Percentiles rank a stretch among this genome's conserved stretches.
Conservation (phyloP, 2,329 filamentous ascomycete genomes). For the Phyllosticta citribraziliensis region DNA sequence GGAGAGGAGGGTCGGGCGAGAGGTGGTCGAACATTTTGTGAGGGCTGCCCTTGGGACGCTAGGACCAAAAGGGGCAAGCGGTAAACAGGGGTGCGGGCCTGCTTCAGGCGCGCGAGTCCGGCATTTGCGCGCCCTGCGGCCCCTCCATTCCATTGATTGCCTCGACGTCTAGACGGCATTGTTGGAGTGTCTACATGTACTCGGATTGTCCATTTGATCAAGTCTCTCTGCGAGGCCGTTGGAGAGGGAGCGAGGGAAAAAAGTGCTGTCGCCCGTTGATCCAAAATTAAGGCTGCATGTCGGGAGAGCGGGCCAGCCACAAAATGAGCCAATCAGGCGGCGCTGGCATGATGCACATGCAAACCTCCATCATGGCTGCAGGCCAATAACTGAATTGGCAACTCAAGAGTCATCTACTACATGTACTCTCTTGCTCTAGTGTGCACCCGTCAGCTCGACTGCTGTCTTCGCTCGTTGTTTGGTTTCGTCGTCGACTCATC, state of each 20-base stretch:
- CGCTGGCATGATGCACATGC: not conserved
- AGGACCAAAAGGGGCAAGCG: not conserved
- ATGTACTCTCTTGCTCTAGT: too few species aligned
- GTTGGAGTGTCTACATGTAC: not conserved
- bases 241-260: not conserved
- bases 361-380: not conserved
- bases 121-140: not conserved
- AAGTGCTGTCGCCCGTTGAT: not conserved
- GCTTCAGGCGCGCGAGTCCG: not conserved
- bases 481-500: not conserved
- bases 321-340: not conserved
- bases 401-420: not conserved
- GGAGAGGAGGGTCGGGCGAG: slow-evolving; percentile 19
- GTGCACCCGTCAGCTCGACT: too few species aligned
- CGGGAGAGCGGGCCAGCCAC: not conserved
- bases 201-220: not conserved
- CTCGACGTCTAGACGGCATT: too few species aligned
- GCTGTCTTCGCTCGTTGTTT: too few species aligned
- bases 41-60: slow-evolving; percentile 1
- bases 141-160: not conserved
- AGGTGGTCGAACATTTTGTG: slow-evolving; percentile 19
- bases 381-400: too few species aligned
- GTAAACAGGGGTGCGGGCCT: not conserved
- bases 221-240: not conserved
- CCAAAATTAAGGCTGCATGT: not conserved